Base-by-base conservation (phyloP, 768 basidiomycete species). In the Suillus discolor region DNA sequence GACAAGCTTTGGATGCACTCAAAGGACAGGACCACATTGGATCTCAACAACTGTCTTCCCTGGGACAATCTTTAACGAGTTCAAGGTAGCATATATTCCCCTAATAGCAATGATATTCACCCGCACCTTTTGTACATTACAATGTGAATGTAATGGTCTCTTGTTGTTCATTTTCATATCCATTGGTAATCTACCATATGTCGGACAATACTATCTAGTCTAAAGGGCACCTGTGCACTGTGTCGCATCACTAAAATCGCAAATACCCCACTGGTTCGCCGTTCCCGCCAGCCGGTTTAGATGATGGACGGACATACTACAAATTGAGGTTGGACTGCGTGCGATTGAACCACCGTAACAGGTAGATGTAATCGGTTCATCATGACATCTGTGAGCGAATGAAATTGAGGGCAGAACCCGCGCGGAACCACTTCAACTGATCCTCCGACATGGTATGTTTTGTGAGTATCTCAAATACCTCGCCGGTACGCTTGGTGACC, bases 381-480 rank as follows among this genome's bases (percentile, higher is more conserved):
- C 34, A 75, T 8, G 64, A 63, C 71, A 86, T 81, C 62, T 80
- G 82, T 13, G 89, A 87, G 54, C 91, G 88, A 68, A 98, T 98
- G 77, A 89, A 79, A 76, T 99, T 99, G 70, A 99, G 75, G 1
- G 96, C 97, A 39, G 91, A 93, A 4, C 97, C 97, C 28, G 91
- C 89, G 62, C 82, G 81, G 64, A 99, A 80, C 97, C 97, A 99
- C 66, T 91, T 90, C 54, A 97, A 78, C 79, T 97, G 96, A 75
- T 97, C 96, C 31, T 75, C 77, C 20, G 92, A 94, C 89, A 99
- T 89, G 4, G 96, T 97, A 76, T 99, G 97, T 72, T 83, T 89
- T 4, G 92, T 91, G 49, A 80, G 76, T 67, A 98, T 83, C 70
- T 89, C 84, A 68, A 94, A 88, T 23, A 77, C 72, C 49, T 86